These are phyloP conservation scores for Mycena epipterygia DNA, from an alignment of 768 basidiomycete genomes.

Conservation along the genomic window DNA sequence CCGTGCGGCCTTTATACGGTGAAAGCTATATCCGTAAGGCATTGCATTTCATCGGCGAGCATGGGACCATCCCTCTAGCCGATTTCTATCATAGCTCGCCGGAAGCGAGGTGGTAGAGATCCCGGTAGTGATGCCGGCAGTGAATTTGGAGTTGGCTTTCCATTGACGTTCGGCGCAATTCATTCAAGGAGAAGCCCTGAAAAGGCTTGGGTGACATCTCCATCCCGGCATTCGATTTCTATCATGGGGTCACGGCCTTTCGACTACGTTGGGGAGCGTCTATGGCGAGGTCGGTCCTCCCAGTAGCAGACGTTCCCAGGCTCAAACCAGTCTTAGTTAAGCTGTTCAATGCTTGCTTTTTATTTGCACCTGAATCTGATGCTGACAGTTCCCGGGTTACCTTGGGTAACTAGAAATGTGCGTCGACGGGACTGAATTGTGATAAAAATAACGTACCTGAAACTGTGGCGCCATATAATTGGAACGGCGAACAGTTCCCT, in stretches of 20 bases:
- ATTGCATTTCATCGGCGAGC: no score
- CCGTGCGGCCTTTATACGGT: no score
- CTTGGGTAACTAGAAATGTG: neutral
- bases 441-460: neutral
- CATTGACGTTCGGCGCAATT: conserved; percentile 1
- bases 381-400: neutral
- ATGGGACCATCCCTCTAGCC: no score
- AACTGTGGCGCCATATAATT: neutral
- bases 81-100: no score
- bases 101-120: neutral
- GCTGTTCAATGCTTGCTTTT: neutral
- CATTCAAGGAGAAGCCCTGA: neutral
- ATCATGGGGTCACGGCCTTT: neutral
- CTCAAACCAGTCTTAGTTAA: no score
- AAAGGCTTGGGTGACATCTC: neutral
- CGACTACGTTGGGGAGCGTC: no score
- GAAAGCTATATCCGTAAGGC: no score
- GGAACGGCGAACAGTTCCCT: neutral
- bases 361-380: neutral
- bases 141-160: neutral
- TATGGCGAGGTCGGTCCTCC: neutral
- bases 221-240: neutral
- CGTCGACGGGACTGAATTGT: neutral
- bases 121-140: neutral
- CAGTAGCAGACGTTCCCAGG: neutral